These are phyloP conservation scores for Cardiospermum halicacabum DNA, from an alignment of 345 rosid species.

Conservation along the genomic window DNA sequence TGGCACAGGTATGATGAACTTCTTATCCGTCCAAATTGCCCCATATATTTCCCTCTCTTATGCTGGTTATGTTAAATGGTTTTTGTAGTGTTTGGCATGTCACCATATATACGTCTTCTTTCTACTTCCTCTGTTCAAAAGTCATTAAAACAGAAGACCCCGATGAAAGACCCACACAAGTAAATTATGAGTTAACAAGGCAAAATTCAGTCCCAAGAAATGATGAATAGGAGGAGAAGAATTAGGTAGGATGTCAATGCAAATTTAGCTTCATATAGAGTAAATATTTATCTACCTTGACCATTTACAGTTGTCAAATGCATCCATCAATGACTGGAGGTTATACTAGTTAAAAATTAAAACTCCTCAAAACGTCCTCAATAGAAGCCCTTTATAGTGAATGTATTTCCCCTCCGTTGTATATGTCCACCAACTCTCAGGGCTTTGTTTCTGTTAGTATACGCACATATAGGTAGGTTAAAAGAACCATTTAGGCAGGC, in stretches of 20 bases:
- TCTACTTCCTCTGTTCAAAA: slow-evolving; percentile 95
- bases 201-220: slow-evolving; percentile 54
- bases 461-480: not conserved
- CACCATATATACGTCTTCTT: slow-evolving; percentile 73
- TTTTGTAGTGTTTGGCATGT: slow-evolving; percentile 83
- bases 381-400: not conserved
- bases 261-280: not conserved
- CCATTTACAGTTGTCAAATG: not conserved
- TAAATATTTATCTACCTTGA: not conserved
- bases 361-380: not conserved
- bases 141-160: slow-evolving; percentile 31
- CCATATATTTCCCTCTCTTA: slow-evolving; percentile 6
- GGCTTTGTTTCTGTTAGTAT: not conserved
- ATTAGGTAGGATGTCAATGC: slow-evolving; percentile 5
- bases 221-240: slow-evolving; percentile 19
- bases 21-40: not conserved
- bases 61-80: slow-evolving; percentile 11
- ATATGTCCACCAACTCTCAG: not conserved
- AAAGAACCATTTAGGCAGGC: not conserved
- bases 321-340: not conserved
- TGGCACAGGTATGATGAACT: slow-evolving; percentile 74
- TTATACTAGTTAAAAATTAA: not conserved
- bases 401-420: slow-evolving; percentile 1
- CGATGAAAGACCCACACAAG: slow-evolving; percentile 25
- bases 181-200: slow-evolving; percentile 52